Evolutionary conservation across 2,329 filamentous ascomycete species (phyloP).

Genomic region (Alternaria ventricosa): DNA sequence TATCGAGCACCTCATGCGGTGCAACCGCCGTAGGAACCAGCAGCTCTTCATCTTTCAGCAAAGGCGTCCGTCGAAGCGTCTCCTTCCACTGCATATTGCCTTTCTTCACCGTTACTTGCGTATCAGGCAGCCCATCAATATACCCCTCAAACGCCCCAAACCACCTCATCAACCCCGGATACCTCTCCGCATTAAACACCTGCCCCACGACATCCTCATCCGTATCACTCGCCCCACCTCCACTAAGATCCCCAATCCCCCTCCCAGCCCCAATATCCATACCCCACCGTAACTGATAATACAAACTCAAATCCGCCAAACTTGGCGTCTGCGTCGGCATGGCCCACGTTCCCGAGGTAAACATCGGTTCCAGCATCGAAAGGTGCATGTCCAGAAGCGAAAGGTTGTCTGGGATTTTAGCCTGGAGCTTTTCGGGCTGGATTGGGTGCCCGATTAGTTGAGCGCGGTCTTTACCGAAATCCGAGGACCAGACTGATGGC

Average conservation of each 20-base stretch:
- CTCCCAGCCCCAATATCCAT: conserved; percentile 47
- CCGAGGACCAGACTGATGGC: conserved; percentile 47
- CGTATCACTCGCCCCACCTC: conserved; percentile 39
- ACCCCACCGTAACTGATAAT: conserved; percentile 51
- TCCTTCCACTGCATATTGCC: conserved; percentile 14
- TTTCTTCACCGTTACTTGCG: conserved; percentile 27
- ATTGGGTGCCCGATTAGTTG: conserved; percentile 50
- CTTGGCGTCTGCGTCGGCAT: conserved; percentile 44
- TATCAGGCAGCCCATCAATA: conserved; percentile 36
- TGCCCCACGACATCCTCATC: conserved; percentile 20
- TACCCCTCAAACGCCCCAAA: conserved; percentile 44
- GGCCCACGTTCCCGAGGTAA: conserved; percentile 40
- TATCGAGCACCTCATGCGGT: conserved; percentile 37
- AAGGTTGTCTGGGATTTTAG: conserved; percentile 50
- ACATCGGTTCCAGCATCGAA: conserved; percentile 45
- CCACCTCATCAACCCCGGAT: conserved; percentile 47
- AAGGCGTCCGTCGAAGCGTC: neutral
- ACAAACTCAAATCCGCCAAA: conserved; percentile 48
- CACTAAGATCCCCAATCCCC: conserved; percentile 46
- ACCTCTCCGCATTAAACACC: conserved; percentile 49
- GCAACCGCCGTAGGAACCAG: conserved; percentile 41
- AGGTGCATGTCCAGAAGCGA: conserved; percentile 48
- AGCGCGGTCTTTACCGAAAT: conserved; percentile 48
- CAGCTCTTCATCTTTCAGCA: conserved; percentile 19
- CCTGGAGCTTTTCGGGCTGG: conserved; percentile 46